Evolutionary conservation across 352 stramenopile genomes (phyloP).

Genomic region (Phytophthora rubi): DNA sequence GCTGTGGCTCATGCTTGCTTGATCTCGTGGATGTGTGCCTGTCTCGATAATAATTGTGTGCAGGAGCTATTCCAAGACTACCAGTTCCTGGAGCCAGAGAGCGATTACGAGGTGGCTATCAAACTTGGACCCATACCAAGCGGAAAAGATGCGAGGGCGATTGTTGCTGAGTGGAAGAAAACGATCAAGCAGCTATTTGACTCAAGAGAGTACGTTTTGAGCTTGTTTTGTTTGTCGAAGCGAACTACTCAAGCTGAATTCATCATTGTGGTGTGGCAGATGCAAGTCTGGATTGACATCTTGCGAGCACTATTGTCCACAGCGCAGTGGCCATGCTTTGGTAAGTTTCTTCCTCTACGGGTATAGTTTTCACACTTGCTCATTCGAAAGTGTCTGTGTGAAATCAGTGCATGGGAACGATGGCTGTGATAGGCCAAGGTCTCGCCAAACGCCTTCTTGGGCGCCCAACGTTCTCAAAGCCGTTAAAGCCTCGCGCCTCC

Average conservation of each 20-base stretch:
- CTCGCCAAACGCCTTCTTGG: constrained; percentile 70
- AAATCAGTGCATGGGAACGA: constrained; percentile 69
- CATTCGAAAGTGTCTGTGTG: constrained; percentile 9
- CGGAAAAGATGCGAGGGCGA: constrained; percentile 45
- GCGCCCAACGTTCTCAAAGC: constrained; percentile 68
- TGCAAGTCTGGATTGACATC: constrained; percentile 53
- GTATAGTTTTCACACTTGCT: not conserved
- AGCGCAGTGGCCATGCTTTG: constrained; percentile 67
- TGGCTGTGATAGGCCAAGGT: constrained; percentile 59
- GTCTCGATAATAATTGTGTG: not conserved
- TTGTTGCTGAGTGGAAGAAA: constrained; percentile 73
- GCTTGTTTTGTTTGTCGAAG: not conserved
- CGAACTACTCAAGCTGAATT: no score
- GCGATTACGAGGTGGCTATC: constrained; percentile 75
- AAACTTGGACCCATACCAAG: constrained; percentile 70
- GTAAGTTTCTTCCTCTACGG: constrained; percentile 40
- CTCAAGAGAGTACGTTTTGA: constrained; percentile 44
- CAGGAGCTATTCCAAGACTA: constrained; percentile 88
- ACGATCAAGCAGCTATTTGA: constrained; percentile 60
- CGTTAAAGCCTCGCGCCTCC: constrained; percentile 64
- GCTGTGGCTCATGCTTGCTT: not conserved
- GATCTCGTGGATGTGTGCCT: no score
- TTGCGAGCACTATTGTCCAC: constrained; percentile 73
- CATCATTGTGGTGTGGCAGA: constrained; percentile 27
- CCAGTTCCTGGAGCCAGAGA: constrained; percentile 82